phyloP scores from a whole-genome alignment of 768 basidiomycete genomes.

The Kockovaella imperatae region DNA sequence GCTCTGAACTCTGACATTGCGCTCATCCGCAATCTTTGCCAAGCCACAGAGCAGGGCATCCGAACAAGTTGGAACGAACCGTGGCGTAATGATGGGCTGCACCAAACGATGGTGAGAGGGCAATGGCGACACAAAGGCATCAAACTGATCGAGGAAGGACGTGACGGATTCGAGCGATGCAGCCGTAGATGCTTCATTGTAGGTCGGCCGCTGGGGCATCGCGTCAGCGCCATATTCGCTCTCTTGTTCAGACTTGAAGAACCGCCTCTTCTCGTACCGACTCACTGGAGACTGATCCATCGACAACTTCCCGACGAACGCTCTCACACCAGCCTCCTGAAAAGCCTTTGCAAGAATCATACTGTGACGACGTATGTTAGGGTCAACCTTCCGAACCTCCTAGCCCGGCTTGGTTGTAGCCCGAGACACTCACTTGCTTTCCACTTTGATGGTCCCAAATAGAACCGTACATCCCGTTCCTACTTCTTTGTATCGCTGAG shows the following conservation, averaged over 20 bases:
- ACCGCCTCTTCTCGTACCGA: not conserved
- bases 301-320: slow-evolving; percentile 80
- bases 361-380: slow-evolving; percentile 49
- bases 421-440: slow-evolving; percentile 62
- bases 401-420: not conserved
- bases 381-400: not conserved
- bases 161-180: slow-evolving; percentile 52
- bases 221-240: not conserved
- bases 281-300: slow-evolving; percentile 66
- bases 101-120: slow-evolving; percentile 53
- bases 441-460: slow-evolving; percentile 74
- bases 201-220: slow-evolving; percentile 51
- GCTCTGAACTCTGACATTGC: slow-evolving; percentile 60
- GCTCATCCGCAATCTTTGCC: slow-evolving; percentile 51
- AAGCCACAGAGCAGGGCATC: slow-evolving; percentile 60
- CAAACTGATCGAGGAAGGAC: slow-evolving; percentile 56
- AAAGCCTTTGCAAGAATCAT: slow-evolving; percentile 69
- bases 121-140: slow-evolving; percentile 46
- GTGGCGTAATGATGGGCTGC: slow-evolving; percentile 76
- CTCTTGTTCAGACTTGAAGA: not conserved
- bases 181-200: slow-evolving; percentile 54
- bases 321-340: slow-evolving; percentile 63
- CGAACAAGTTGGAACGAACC: slow-evolving; percentile 84
- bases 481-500: slow-evolving; percentile 57
- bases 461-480: slow-evolving; percentile 71